Evolutionary conservation across 2,329 filamentous ascomycete species (phyloP), one percentile per base, ranked within the genome.

Genomic region (Helotiales sp.): DNA sequence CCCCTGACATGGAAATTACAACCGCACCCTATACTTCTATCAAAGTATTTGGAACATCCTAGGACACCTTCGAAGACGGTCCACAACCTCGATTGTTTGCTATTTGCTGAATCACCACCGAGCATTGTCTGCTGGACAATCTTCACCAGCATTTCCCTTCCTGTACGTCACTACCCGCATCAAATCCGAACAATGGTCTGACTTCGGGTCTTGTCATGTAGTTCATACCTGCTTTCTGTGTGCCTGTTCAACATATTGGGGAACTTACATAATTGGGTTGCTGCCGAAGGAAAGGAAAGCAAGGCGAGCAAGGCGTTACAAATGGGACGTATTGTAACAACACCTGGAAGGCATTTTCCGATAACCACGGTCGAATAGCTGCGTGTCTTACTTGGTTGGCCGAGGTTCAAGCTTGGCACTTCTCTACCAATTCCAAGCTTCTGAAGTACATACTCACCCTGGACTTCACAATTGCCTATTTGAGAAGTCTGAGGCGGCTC

Each of bases 1-100:
- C 47, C 60, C 65, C 57, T 67, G 59, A 65, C 17, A 38, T 17
- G 19, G 34, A 13, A n/a, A 17, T 38, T 38, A 17, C 34, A 40
- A n/a, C n/a, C n/a, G n/a, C n/a, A n/a, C n/a, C n/a, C n/a, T n/a
- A n/a, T n/a, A n/a, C n/a, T n/a, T 40, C 6, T 40, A 19, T 4
- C 17, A 40, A 9, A 22, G 24, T 17, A 15, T 19, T 6, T 19
- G 9, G 6, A 5, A 9, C n/a, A 40, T 17, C 2, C 17, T 22
- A 17, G 12, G 17, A 40, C 10, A 2, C 24, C 12, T 19, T 5
- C 36, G 5, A 40, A 22, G 24, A 40, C 17, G 10, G 17, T n/a
- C 10, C 36, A 22, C 36, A 40, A 22, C 6, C 13, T 13, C 5
- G 12, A 15, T 15, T 34, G n/a, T 19, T 22, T 22, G 36, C 17